These are phyloP conservation scores for Chlamydomonas schloesseri DNA, from an alignment of 139 green algal genomes.

Conservation along the genomic window DNA sequence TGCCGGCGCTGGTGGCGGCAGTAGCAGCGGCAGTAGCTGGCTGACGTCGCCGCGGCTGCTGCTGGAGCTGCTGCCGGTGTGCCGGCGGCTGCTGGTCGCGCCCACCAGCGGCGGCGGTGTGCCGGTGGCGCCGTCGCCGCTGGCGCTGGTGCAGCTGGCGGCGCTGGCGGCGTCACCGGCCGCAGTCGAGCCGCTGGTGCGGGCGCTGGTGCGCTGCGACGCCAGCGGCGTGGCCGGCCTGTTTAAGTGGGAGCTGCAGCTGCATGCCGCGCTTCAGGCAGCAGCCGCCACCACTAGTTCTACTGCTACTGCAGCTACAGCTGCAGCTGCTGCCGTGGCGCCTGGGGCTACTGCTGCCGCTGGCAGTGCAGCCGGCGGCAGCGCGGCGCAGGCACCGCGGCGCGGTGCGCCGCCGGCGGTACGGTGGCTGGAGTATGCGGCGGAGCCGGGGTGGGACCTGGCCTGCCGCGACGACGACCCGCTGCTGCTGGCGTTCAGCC, in stretches of 20 bases:
- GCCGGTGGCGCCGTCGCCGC: neutral
- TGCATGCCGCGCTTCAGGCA: conserved; percentile 27
- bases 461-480: neutral
- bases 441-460: conserved; percentile 3
- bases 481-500: conserved; percentile 51
- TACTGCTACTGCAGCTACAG: too few species aligned
- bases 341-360: too few species aligned
- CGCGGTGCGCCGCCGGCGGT: neutral
- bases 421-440: neutral
- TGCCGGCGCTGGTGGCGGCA: neutral
- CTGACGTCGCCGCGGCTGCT: conserved; percentile 34
- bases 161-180: neutral
- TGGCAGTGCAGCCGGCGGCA: too few species aligned
- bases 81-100: neutral
- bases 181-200: neutral
- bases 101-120: too few species aligned
- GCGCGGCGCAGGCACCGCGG: too few species aligned
- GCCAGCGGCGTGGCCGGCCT: conserved; percentile 4
- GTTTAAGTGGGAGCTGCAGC: conserved; percentile 47
- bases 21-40: neutral
- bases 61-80: conserved; percentile 35
- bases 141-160: conserved; percentile 11
- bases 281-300: too few species aligned
- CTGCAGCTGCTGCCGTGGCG: too few species aligned
- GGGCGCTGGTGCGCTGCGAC: conserved; percentile 24